Conservation (phyloP, 2,329 filamentous ascomycete genomes). For the Pseudomassariella vexata region DNA sequence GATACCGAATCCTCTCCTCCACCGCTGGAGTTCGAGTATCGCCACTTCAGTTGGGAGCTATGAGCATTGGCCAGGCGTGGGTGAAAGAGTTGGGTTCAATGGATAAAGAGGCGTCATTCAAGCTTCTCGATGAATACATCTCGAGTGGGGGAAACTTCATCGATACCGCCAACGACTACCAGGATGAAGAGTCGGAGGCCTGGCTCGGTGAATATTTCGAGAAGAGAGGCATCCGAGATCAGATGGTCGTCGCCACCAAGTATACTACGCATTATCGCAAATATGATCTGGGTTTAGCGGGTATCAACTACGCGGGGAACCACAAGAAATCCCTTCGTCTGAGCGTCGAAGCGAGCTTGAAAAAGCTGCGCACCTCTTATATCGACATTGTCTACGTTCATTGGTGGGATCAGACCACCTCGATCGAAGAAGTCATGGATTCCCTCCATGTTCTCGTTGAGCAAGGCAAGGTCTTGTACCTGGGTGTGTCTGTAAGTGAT, state of each 20-base stretch:
- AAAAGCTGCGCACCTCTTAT: slow-evolving; percentile 31
- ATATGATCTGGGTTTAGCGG: slow-evolving; percentile 22
- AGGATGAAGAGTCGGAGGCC: slow-evolving; percentile 43
- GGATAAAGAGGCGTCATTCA: slow-evolving; percentile 44
- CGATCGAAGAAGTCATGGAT: slow-evolving; percentile 21
- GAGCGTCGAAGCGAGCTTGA: slow-evolving; percentile 31
- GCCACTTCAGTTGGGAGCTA: slow-evolving; percentile 17
- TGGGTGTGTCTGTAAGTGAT: slow-evolving; percentile 22
- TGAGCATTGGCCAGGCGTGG: slow-evolving; percentile 6
- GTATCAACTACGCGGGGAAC: slow-evolving; percentile 34
- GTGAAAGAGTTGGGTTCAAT: slow-evolving; percentile 5
- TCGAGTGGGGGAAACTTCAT: slow-evolving; percentile 56
- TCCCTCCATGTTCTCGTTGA: slow-evolving; percentile 17
- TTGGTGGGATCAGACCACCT: slow-evolving; percentile 20
- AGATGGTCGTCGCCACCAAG: slow-evolving; percentile 43
- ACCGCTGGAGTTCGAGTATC: slow-evolving; percentile 37
- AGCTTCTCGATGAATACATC: slow-evolving; percentile 49
- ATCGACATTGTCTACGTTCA: slow-evolving; percentile 27
- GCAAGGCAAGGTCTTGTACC: slow-evolving; percentile 22
- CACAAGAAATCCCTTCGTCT: slow-evolving; percentile 29
- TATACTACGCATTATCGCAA: slow-evolving; percentile 34
- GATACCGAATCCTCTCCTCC: slow-evolving; percentile 37
- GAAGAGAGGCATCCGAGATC: slow-evolving; percentile 34
- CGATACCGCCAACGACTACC: slow-evolving; percentile 49
- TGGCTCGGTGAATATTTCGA: slow-evolving; percentile 48